Evolutionary conservation across 75 land plant genomes (phyloP), one percentile per base, ranked within the genome.

Genomic region (Isoetes taiwanensis): DNA sequence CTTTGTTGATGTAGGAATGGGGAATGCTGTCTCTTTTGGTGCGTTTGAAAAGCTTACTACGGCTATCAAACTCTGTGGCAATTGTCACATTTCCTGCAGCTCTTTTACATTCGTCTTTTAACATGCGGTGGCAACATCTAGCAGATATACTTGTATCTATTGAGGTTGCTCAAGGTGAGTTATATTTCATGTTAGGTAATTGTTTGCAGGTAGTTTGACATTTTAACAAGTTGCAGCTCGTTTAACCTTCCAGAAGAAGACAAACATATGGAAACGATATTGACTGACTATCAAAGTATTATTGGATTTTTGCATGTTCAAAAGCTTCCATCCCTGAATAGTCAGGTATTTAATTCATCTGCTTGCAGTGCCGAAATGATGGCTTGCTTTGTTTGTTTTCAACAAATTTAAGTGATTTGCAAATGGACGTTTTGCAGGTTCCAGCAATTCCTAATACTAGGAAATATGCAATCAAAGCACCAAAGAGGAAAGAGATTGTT

Each of bases 231-330:
- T 37, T 4, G 52, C 14, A 29, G 42, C 17, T 34, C n/a, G n/a
- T n/a, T n/a, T n/a, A n/a, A n/a, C n/a, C n/a, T n/a, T n/a, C n/a
- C 72, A 93, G 98, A 93, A 69, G 98, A 93, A 32, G 90, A 87
- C 66, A 86, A 82, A 69, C 76, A 82, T n/a, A 65, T 90, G 70
- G 84, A 76, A 8, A 64, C 64, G 16, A 78, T 90, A 50, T 72
- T 85, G 11, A 82, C 97, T 16, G 96, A 83, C 56, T 84, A 84
- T 57, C 72, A 78, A 52, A 94, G 87, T 41, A 87, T 87, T 74
- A 62, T 87, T 61, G 98, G 98, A 27, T 72, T 93, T 64, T 67
- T 93, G 8, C 81, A 69, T 58, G 72, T 93, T 8, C 82, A 89
- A 53, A 93, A 93, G 65, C 73, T 87, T 9, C 76, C 83, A 26